These are phyloP conservation scores for Iberis amara DNA, from an alignment of 441 rosid genomes.

Conservation along the genomic window DNA sequence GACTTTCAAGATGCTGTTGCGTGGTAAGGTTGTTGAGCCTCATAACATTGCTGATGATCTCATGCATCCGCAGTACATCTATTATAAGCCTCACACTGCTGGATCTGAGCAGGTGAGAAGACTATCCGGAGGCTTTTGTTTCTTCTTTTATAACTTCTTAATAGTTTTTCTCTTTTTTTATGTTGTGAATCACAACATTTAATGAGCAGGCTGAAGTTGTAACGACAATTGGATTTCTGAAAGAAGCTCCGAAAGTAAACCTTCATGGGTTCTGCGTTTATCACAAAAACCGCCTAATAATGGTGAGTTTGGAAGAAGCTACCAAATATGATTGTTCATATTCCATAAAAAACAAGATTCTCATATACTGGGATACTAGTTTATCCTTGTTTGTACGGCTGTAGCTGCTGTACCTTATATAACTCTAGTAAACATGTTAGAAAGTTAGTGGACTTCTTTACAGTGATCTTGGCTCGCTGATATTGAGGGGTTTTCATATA, in stretches of 20 bases:
- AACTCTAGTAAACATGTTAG: neutral
- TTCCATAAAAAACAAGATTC: constrained; percentile 1
- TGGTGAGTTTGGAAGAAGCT: constrained; percentile 38
- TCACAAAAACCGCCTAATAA: constrained; percentile 86
- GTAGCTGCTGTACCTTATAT: neutral
- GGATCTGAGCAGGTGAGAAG: constrained; percentile 55
- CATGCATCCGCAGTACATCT: constrained; percentile 64
- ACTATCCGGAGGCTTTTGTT: constrained; percentile 16
- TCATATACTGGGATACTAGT: constrained; percentile 7
- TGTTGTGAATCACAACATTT: constrained; percentile 21
- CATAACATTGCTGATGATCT: constrained; percentile 88
- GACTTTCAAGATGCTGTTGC: constrained; percentile 62
- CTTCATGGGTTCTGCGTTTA: constrained; percentile 83
- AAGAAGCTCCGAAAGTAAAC: constrained; percentile 75
- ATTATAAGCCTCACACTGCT: constrained; percentile 71
- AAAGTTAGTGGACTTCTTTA: too few relatives aligned
- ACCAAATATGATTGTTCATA: constrained; percentile 10
- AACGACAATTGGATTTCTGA: constrained; percentile 87
- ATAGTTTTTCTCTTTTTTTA: constrained; percentile 1
- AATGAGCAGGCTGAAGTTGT: constrained; percentile 59
- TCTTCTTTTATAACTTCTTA: constrained; percentile 13
- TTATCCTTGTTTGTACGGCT: neutral
- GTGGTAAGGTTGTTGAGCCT: constrained; percentile 67
- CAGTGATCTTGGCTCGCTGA: too few relatives aligned
- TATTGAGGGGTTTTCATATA: too few relatives aligned